Base-by-base conservation (phyloP, 768 basidiomycete species). In the Psilocybe tampanensis region DNA sequence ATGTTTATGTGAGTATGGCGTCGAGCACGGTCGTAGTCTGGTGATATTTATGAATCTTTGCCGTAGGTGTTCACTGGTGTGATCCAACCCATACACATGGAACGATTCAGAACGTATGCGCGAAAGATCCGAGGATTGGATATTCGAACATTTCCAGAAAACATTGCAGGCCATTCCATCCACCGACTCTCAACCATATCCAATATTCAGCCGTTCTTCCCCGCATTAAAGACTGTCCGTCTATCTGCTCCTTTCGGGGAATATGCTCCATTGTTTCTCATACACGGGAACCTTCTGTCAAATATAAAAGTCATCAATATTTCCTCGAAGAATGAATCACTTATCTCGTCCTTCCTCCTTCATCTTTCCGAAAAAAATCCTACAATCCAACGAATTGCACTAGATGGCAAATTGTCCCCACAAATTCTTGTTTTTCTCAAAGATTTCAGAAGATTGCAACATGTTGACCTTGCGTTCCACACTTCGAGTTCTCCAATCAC, bases 71-170 rank as follows among this genome's bases (percentile, higher is more conserved):
- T 55, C 7, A 45, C n/a, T 21, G 59, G 59, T 3, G 36, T 36
- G 2, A 52, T 60, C 12, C 42, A 26, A 12, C 43, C 49, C 8
- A 18, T 18, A 11, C 49, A 60, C 17, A 26, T 55, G 12, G 48
- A 50, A 17, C 42, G 54, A 48, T 32, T 60, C 18, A 26, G 44
- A 33, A 26, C 29, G 32, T 47, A 55, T 24, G 22, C 47, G 9
- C 29, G 36, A 18, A 60, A 60, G 22, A 47, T 60, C 9, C 36
- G 54, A 21, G 55, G 32, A n/a, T n/a, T 60, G 12, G 51, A 52
- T 24, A n/a, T 56, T 15, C 17, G 41, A 17, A 19, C 52, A 19
- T 56, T 36, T 19, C 48, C 33, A n/a, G 59, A 60, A 12, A 19
- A 13, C 17, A 52, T 55, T 24, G 44, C 48, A 5, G 44, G 54